These are phyloP conservation scores for Leccinum boreale DNA, from an alignment of 768 basidiomycete genomes.

Conservation along the genomic window DNA sequence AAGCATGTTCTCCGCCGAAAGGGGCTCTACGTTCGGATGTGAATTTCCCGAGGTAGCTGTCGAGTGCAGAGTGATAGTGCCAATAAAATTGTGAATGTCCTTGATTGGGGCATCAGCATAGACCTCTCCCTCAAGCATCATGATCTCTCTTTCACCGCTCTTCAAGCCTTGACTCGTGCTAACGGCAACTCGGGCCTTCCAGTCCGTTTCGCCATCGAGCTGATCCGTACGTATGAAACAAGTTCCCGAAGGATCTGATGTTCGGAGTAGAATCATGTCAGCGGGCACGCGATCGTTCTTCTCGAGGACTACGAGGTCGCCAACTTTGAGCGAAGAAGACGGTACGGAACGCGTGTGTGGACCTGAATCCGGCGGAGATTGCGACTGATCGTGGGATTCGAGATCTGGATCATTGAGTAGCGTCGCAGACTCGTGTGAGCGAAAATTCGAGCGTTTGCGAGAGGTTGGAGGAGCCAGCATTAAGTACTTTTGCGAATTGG, in stretches of 20 bases:
- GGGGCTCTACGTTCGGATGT: conserved; percentile 66
- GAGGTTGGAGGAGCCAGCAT: conserved; percentile 57
- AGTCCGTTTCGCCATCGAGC: conserved; percentile 97
- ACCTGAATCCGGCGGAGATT: conserved; percentile 34
- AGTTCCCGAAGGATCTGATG: conserved; percentile 85
- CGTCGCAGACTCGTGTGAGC: conserved; percentile 17
- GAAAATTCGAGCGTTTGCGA: conserved; percentile 26
- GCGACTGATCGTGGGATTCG: conserved; percentile 12
- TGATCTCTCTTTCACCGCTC: conserved; percentile 45
- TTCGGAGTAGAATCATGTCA: conserved; percentile 85
- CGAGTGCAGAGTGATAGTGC: conserved; percentile 79
- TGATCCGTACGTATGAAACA: conserved; percentile 99
- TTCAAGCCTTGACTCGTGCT: conserved; percentile 17
- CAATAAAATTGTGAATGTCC: conserved; percentile 94
- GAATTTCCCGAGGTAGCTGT: conserved; percentile 24
- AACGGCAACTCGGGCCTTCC: conserved; percentile 93
- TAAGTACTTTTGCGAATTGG: conserved; percentile 91
- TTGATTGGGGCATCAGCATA: conserved; percentile 96
- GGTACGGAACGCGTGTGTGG: conserved; percentile 74
- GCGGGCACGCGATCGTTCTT: conserved; percentile 98
- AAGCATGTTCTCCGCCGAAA: conserved; percentile 93
- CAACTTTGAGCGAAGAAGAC: conserved; percentile 83
- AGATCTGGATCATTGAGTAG: conserved; percentile 19
- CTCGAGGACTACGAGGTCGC: conserved; percentile 87
- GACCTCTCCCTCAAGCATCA: conserved; percentile 77